These are phyloP conservation scores for Aureobasidium sp. DNA, from an alignment of 2,329 filamentous ascomycete species.

Conservation along the genomic window DNA sequence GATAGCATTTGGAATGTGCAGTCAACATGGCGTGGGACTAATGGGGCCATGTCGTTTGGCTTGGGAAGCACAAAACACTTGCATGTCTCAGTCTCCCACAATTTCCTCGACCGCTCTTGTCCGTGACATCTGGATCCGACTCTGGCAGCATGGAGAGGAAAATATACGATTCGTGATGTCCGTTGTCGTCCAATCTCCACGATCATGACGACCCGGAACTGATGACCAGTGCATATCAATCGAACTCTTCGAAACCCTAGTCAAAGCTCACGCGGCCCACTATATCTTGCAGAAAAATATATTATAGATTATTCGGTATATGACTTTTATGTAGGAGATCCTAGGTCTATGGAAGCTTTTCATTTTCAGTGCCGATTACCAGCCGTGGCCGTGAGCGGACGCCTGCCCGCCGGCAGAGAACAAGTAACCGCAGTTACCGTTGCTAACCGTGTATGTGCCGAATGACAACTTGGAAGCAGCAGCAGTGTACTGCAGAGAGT, in stretches of 20 bases:
- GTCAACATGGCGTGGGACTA: background rate
- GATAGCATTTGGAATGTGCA: background rate
- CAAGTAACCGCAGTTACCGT: conserved; percentile 7
- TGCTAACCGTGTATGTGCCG: conserved; percentile 1
- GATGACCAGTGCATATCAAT: background rate
- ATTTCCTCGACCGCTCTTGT: background rate
- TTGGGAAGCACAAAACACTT: background rate
- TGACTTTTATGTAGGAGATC: background rate
- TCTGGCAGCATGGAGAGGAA: too few relatives aligned
- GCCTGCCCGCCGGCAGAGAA: background rate
- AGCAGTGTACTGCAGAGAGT: conserved; percentile 2
- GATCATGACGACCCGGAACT: background rate
- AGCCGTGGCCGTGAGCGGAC: background rate
- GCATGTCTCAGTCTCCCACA: background rate
- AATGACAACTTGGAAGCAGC: background rate
- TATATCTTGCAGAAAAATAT: background rate
- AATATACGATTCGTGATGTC: background rate
- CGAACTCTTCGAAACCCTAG: background rate
- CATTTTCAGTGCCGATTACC: background rate
- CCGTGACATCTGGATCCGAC: too few relatives aligned
- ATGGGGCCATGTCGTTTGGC: background rate
- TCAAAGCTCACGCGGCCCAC: background rate
- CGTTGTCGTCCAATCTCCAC: background rate
- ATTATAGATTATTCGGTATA: background rate
- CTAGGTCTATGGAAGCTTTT: background rate